Base-by-base conservation (phyloP, 2,329 filamentous ascomycete species). In the Pyrenophora seminiperda region DNA sequence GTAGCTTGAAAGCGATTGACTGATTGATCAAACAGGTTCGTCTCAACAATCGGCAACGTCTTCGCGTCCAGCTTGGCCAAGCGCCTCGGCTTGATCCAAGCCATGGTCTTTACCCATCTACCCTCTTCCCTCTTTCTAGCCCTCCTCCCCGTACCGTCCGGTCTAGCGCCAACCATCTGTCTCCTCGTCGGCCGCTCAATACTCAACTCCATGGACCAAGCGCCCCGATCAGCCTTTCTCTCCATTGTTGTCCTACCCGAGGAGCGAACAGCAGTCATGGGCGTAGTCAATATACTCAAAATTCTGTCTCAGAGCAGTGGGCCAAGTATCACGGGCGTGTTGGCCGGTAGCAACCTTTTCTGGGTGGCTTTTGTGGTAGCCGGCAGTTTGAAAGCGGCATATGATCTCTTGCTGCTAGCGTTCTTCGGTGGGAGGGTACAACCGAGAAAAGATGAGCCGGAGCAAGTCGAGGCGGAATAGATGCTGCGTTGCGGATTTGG, bases 1-100 rank as follows among this genome's bases (percentile, higher is more conserved):
- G 2, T 11, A n/a, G 13, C 7, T 9, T 3, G 6, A 27, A 5
- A 13, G 7, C 14, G 9, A 31, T 19, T 38, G 7, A 13, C 36
- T 50, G 17, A 50, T 15, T n/a, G 15, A 36, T n/a, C n/a, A 5
- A 14, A 31, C 20, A 67, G 65, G 66, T 63, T 67, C 38, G 57
- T 72, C 5, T 67, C 66, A 11, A 71, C 68, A 1, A 46, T 67
- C 13, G 65, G 67, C 19, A 71, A 63, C 33, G 39, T 72, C 9
- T 68, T 71, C 27, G 65, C 67, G 7, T 60, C 67, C 19, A 67
- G 66, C 1, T 82, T 91, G 29, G 80, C 90, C 36, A 85, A 85
- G 57, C 83, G 86, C 50, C 76, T 84, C 38, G 79, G 81, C 13
- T 75, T 80, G 32, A 76, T 84, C 27, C 77, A 77, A 53, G 70